Conservation (phyloP, 768 basidiomycete species). For the Chalciporus pseudorubinellus region DNA sequence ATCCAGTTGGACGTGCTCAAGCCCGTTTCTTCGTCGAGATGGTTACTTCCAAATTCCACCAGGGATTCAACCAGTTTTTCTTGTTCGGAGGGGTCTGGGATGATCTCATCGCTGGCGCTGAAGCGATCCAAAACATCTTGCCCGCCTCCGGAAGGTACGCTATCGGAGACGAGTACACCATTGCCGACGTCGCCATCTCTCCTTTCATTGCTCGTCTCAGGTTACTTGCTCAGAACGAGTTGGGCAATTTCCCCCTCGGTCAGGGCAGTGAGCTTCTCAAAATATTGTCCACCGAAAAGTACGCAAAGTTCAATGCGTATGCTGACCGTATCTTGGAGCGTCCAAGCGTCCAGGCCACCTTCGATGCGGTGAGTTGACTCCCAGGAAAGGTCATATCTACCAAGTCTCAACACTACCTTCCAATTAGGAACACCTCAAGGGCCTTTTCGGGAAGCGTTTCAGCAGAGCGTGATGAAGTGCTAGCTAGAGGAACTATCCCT, state of each 20-base stretch:
- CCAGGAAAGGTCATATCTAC: not conserved
- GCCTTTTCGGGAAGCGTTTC: not conserved
- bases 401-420: not conserved
- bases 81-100: conserved; percentile 40
- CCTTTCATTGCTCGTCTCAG: conserved; percentile 61
- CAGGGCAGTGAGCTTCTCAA: conserved; percentile 45
- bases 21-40: conserved; percentile 64
- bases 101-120: conserved; percentile 41
- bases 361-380: conserved; percentile 44
- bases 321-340: conserved; percentile 45
- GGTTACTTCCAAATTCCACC: conserved; percentile 44
- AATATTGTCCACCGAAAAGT: conserved; percentile 40
- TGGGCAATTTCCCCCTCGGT: conserved; percentile 50
- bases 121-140: conserved; percentile 51
- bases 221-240: conserved; percentile 44
- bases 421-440: conserved; percentile 15
- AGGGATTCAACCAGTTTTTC: conserved; percentile 38
- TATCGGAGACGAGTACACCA: conserved; percentile 35
- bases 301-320: conserved; percentile 51
- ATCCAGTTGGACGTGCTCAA: conserved; percentile 55
- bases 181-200: conserved; percentile 59
- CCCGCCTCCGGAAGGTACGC: conserved; percentile 41
- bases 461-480: not conserved
- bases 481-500: not conserved
- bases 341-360: conserved; percentile 55